Conservation (phyloP, 169 alveolate genomes). For the Plasmodium adleri region DNA sequence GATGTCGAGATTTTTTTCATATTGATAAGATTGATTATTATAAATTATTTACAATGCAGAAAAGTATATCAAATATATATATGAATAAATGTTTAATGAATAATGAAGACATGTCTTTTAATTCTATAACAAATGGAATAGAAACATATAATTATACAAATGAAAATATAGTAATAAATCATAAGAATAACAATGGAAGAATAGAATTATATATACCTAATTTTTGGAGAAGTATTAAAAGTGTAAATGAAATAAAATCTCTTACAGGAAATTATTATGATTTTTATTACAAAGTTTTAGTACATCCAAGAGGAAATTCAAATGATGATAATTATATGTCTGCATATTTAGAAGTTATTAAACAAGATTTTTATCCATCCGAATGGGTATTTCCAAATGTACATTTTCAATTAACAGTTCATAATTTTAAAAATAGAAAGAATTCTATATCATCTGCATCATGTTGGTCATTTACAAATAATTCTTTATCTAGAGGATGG, state of each 20-base stretch:
- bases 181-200: slow-evolving; percentile 40
- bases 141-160: not conserved
- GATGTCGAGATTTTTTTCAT: slow-evolving; percentile 35
- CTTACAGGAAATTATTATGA: slow-evolving; percentile 93
- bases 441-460: slow-evolving; percentile 94
- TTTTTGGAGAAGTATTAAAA: slow-evolving; percentile 92
- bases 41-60: slow-evolving; percentile 38
- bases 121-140: not conserved
- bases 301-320: slow-evolving; percentile 93
- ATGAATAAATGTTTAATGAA: slow-evolving; percentile 15
- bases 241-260: slow-evolving; percentile 92
- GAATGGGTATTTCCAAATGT: slow-evolving; percentile 94
- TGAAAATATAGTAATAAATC: not conserved
- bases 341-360: slow-evolving; percentile 92
- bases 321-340: slow-evolving; percentile 92
- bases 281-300: slow-evolving; percentile 88
- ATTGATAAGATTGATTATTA: slow-evolving; percentile 45
- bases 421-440: slow-evolving; percentile 90
- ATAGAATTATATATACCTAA: slow-evolving; percentile 90
- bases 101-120: not conserved
- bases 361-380: slow-evolving; percentile 93
- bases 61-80: slow-evolving; percentile 4
- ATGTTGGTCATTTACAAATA: slow-evolving; percentile 92
- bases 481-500: slow-evolving; percentile 94
- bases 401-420: slow-evolving; percentile 92